Evolutionary conservation across 345 rosid species (phyloP).

Genomic region (Schrenkiella parvula): DNA sequence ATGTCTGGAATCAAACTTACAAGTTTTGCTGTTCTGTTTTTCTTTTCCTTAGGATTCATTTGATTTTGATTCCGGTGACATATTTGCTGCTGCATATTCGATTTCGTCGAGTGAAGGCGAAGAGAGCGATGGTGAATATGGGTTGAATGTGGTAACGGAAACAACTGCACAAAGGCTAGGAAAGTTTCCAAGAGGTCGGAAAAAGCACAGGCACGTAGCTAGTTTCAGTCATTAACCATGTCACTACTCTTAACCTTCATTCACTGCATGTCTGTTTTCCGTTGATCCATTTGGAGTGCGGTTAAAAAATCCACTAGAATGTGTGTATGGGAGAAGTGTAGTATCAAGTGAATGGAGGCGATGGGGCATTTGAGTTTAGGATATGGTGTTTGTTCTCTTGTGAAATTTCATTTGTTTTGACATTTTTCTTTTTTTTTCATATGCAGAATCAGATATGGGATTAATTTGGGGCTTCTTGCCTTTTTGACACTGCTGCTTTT

Average conservation of each 20-base stretch:
- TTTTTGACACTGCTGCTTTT: conserved; percentile 55
- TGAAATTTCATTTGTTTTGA: conserved; percentile 11
- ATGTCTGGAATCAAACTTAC: neutral
- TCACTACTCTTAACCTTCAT: neutral
- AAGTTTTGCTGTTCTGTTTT: neutral
- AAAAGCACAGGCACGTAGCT: conserved; percentile 56
- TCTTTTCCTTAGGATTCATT: conserved; percentile 35
- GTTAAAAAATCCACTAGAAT: neutral
- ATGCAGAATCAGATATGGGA: conserved; percentile 72
- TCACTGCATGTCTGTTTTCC: neutral
- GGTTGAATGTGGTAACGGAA: conserved; percentile 44
- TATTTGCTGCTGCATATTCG: conserved; percentile 44
- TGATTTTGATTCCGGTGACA: conserved; percentile 39
- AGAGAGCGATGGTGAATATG: conserved; percentile 67
- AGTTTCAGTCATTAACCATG: neutral
- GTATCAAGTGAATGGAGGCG: neutral
- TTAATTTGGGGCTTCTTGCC: conserved; percentile 55
- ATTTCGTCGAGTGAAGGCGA: conserved; percentile 83
- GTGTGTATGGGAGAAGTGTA: neutral
- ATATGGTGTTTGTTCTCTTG: neutral
- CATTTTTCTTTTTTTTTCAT: neutral
- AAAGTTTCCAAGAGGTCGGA: conserved; percentile 50
- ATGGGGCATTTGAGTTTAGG: neutral
- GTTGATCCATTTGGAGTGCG: neutral
- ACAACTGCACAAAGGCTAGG: conserved; percentile 64